Conservation (phyloP, 768 basidiomycete genomes). For the Roridomyces roridus region DNA sequence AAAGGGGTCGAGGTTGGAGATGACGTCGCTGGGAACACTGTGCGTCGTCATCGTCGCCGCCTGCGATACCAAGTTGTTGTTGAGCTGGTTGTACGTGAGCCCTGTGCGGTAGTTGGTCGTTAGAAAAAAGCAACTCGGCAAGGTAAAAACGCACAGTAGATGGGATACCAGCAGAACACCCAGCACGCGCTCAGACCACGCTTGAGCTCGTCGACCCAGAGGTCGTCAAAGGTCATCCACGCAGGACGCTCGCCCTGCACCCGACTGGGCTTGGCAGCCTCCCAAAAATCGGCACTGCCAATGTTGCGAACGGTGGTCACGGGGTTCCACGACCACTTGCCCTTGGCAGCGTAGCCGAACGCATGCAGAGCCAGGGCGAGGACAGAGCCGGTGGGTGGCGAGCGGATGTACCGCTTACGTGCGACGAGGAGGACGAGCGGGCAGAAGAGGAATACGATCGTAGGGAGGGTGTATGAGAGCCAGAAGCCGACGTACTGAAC, state of each 20-base stretch:
- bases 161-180: slow-evolving; percentile 63
- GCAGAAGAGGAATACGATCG: slow-evolving; percentile 62
- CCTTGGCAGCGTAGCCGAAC: slow-evolving; percentile 51
- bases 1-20: slow-evolving; percentile 81
- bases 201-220: slow-evolving; percentile 79
- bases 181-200: slow-evolving; percentile 77
- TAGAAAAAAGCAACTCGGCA: slow-evolving; percentile 33
- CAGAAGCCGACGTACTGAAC: slow-evolving; percentile 74
- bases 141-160: slow-evolving; percentile 62
- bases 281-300: slow-evolving; percentile 74
- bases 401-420: slow-evolving; percentile 56
- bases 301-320: slow-evolving; percentile 51
- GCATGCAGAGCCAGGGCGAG: slow-evolving; percentile 55
- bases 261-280: slow-evolving; percentile 67
- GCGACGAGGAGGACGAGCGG: slow-evolving; percentile 65
- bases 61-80: slow-evolving; percentile 80
- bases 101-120: slow-evolving; percentile 43
- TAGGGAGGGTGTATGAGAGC: slow-evolving; percentile 72
- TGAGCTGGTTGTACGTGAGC: slow-evolving; percentile 80
- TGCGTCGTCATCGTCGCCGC: slow-evolving; percentile 68
- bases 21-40: slow-evolving; percentile 60
- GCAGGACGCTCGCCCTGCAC: slow-evolving; percentile 44
- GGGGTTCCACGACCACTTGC: slow-evolving; percentile 64
- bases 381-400: slow-evolving; percentile 73
- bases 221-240: slow-evolving; percentile 83